Evolutionary conservation across 2,329 filamentous ascomycete genomes (phyloP).

Genomic region (Aspergillus intermedius): DNA sequence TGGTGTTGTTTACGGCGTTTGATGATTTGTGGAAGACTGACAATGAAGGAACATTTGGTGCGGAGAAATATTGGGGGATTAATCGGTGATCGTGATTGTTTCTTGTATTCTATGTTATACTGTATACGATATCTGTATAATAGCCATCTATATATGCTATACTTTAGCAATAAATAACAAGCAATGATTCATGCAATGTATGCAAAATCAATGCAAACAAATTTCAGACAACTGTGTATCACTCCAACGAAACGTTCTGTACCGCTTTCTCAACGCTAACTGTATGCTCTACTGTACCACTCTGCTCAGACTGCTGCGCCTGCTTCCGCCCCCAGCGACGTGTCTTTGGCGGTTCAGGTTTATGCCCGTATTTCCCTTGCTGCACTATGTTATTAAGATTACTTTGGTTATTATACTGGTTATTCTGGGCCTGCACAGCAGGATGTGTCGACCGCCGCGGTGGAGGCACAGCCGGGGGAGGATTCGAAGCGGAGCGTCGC

Average conservation of each 20-base stretch:
- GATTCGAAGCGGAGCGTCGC: slow-evolving; percentile 28
- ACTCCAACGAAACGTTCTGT: slow-evolving; percentile 25
- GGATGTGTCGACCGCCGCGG: slow-evolving; percentile 32
- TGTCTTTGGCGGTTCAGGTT: slow-evolving; percentile 36
- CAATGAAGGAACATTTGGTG: slow-evolving; percentile 55
- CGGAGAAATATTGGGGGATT: slow-evolving; percentile 77
- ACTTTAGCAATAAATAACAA: background rate
- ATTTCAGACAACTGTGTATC: background rate
- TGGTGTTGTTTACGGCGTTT: slow-evolving; percentile 73
- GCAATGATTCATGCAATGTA: background rate
- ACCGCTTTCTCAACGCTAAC: slow-evolving; percentile 30
- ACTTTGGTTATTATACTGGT: background rate
- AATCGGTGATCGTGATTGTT: background rate
- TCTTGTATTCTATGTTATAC: background rate
- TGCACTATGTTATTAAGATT: background rate
- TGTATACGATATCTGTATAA: background rate
- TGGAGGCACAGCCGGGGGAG: slow-evolving; percentile 37
- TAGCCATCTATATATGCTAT: background rate
- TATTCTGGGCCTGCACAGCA: slow-evolving; percentile 12
- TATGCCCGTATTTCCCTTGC: slow-evolving; percentile 22
- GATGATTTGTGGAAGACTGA: slow-evolving; percentile 74
- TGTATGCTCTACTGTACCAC: slow-evolving; percentile 1
- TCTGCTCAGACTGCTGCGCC: slow-evolving; percentile 6
- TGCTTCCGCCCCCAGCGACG: slow-evolving; percentile 33
- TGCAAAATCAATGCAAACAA: background rate